Evolutionary conservation across 306 rosid genomes (phyloP), one percentile per base, ranked within the genome.

Genomic region (Calophaca sinica): DNA sequence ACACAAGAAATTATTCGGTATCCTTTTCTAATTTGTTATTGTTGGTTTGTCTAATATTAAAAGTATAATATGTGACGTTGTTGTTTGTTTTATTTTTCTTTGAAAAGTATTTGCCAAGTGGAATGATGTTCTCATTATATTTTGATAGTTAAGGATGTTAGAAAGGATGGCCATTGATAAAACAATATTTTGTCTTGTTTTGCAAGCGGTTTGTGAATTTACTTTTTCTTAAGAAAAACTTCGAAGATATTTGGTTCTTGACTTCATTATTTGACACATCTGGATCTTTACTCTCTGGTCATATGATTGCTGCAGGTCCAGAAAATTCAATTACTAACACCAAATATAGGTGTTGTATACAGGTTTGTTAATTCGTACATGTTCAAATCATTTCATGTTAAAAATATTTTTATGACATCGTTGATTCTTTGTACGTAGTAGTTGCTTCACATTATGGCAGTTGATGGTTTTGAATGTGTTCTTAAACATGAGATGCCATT

Each of bases 341-440:
- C 98, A 78, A 90, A 96, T 76, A 92, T 92, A 38, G 99, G 99
- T 68, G 96, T 96, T 35, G 99, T 96, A 57, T 96, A 90, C 86
- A 96, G 96, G 98, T 96, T 70, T 71, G 86, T 60, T 68, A 70
- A 69, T 68, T 36, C 6, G 29, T 33, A 58, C 57, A 10, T 65
- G 11, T 60, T 86, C 26, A 15, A 67, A 75, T 72, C n/a, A 51
- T 81, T 79, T 55, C 14, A 26, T 38, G 70, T 86, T 20, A 66
- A 59, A 20, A 74, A 71, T 71, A 61, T 20, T 41, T 73, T 7
- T 62, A 29, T 55, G 38, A 12, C 13, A 15, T 69, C 41, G 6
- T 26, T 26, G 4, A 33, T 33, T 33, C 1, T 20, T 20, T 20
- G 26, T 20, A 20, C 26, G 1, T 20, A 1, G 26, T 20, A 20